Percentiles rank a stretch among this genome's conserved stretches.
These are phyloP conservation scores for Daldinia eschscholtzii DNA, from an alignment of 2,329 filamentous ascomycete species.

Conservation along the genomic window DNA sequence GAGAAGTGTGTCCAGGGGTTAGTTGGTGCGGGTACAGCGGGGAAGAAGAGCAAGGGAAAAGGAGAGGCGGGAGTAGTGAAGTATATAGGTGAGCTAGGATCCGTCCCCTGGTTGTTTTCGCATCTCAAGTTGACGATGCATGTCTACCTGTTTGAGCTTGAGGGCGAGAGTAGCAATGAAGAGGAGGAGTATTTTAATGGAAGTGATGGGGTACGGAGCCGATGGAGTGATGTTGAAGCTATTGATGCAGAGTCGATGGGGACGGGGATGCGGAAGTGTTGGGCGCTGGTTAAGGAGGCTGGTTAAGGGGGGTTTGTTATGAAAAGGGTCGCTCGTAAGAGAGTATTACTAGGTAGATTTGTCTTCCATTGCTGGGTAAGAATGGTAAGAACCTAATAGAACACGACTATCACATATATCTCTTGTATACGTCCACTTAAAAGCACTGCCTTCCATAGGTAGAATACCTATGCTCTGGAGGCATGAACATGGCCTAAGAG, in stretches of 20 bases:
- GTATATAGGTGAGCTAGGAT: slow-evolving; percentile 61
- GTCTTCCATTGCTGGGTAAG: no score
- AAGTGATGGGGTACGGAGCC: slow-evolving; percentile 25
- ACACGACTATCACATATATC: no score
- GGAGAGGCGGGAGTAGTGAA: slow-evolving; percentile 39
- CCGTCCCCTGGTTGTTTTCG: slow-evolving; percentile 69
- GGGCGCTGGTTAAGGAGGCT: slow-evolving; percentile 58
- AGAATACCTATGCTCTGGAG: no score
- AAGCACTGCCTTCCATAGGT: no score
- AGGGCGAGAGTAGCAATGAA: slow-evolving; percentile 26
- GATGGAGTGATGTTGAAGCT: slow-evolving; percentile 55
- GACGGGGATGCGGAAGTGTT: slow-evolving; percentile 70
- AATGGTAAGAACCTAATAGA: no score
- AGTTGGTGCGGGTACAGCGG: slow-evolving; percentile 35
- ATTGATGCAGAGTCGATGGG: slow-evolving; percentile 67
- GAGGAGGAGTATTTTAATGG: neutral
- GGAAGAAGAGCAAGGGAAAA: neutral
- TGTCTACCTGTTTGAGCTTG: slow-evolving; percentile 63
- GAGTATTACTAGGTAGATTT: no score
- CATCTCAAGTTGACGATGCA: slow-evolving; percentile 70
- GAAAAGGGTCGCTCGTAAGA: neutral
- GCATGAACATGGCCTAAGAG: no score
- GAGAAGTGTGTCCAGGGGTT: slow-evolving; percentile 52
- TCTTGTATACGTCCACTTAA: no score
- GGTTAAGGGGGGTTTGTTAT: slow-evolving; percentile 11